Evolutionary conservation across 129 eudicot genomes (phyloP).

Genomic region (Flaveria sonorensis): DNA sequence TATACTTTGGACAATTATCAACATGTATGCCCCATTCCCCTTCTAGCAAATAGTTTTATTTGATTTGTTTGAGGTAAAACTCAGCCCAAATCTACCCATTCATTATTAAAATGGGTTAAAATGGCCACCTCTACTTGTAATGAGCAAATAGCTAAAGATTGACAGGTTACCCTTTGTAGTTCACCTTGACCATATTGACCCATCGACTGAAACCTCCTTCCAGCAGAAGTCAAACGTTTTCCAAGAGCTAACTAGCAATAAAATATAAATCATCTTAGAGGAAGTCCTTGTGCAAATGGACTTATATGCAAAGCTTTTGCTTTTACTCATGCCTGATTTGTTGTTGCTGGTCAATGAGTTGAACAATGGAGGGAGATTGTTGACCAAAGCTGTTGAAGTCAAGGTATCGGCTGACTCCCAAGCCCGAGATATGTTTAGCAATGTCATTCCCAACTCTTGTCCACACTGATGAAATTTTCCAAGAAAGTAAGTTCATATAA

Average conservation of each 20-base stretch:
- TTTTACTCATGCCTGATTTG: conserved; percentile 68
- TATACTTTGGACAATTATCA: background rate
- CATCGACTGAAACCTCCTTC: conserved; percentile 94
- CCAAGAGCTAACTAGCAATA: conserved; percentile 72
- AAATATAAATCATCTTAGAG: conserved; percentile 30
- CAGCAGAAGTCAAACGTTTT: conserved; percentile 78
- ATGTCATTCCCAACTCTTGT: conserved; percentile 75
- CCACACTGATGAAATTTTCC: conserved; percentile 64
- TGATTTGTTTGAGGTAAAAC: background rate
- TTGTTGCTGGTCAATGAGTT: conserved; percentile 48
- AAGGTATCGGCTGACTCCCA: conserved; percentile 91
- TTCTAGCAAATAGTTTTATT: background rate
- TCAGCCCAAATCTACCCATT: background rate
- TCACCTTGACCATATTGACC: conserved; percentile 97
- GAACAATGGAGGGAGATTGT: conserved; percentile 60
- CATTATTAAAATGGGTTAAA: background rate
- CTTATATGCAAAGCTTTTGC: conserved; percentile 22
- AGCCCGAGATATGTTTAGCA: conserved; percentile 76
- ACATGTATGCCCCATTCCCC: background rate
- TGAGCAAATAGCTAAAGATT: conserved; percentile 26
- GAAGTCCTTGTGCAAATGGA: conserved; percentile 15
- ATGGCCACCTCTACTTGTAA: conserved; percentile 22
- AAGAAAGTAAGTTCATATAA: conserved; percentile 15
- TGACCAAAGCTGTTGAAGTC: conserved; percentile 60
- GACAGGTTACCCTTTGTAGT: conserved; percentile 64